Evolutionary conservation across 768 basidiomycete genomes (phyloP).

Genomic region (Lanmaoa rubissima): DNA sequence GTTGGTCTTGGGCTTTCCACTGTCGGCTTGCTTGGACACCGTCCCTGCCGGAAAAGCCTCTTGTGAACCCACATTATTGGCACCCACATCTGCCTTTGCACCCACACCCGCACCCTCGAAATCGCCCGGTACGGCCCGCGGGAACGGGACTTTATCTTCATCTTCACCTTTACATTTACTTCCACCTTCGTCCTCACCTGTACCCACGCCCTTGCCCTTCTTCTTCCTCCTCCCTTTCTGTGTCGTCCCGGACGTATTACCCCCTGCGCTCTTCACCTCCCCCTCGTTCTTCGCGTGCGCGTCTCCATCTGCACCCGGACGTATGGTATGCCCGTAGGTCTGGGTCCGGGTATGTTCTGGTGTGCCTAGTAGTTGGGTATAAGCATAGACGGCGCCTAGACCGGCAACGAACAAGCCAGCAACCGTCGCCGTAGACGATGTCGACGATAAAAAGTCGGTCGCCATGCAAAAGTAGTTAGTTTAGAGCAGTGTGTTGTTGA

Average conservation of each 20-base stretch:
- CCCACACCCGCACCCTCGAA: slow-evolving; percentile 1
- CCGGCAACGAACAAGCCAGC: slow-evolving; percentile 28
- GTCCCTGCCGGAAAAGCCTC: not conserved
- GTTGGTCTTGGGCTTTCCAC: slow-evolving; percentile 40
- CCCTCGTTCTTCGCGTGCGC: not conserved
- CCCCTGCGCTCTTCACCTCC: not conserved
- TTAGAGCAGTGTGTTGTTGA: too few species aligned
- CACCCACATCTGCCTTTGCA: not conserved
- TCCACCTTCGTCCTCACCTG: not conserved
- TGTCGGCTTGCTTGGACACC: slow-evolving; percentile 33
- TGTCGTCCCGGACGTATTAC: not conserved
- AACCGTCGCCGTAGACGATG: slow-evolving; percentile 31
- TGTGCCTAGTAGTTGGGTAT: slow-evolving; percentile 1
- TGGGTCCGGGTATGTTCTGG: not conserved
- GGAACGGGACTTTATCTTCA: not conserved
- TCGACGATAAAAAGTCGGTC: slow-evolving; percentile 42
- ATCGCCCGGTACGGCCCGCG: slow-evolving; percentile 11
- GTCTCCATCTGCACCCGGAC: not conserved
- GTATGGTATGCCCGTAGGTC: too few species aligned
- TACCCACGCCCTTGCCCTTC: not conserved
- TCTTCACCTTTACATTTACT: not conserved
- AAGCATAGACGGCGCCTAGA: slow-evolving; percentile 19
- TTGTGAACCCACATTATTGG: not conserved
- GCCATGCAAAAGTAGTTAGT: slow-evolving; percentile 23
- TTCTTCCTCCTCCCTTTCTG: not conserved